phyloP scores from a whole-genome alignment of 177 flowering plant genomes.

The Vitis hybrid region DNA sequence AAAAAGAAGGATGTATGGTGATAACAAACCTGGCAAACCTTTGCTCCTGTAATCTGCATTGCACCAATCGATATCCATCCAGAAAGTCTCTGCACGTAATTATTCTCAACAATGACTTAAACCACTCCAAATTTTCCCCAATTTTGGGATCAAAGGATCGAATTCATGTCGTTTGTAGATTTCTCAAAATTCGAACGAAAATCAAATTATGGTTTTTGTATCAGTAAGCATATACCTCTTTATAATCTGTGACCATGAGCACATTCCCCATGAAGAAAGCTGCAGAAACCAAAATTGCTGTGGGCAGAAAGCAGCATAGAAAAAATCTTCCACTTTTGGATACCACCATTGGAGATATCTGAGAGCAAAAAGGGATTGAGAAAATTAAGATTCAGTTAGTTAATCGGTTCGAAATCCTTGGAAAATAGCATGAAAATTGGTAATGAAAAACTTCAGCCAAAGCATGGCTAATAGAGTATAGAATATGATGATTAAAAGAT shows the following conservation, averaged over 20 bases:
- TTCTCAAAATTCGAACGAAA: too few species aligned
- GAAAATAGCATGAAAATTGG: too few species aligned
- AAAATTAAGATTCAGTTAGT: too few species aligned
- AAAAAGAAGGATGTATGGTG: too few species aligned
- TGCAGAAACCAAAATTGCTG: slow-evolving; percentile 7
- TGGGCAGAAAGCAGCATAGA: slow-evolving; percentile 5
- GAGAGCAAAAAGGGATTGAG: slow-evolving; percentile 2
- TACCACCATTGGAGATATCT: slow-evolving; percentile 6
- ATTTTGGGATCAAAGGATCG: too few species aligned
- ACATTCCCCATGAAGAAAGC: slow-evolving; percentile 21
- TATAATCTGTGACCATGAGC: slow-evolving; percentile 13
- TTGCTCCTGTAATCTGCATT: slow-evolving; percentile 12
- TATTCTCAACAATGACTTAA: neutral
- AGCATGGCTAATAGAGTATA: too few species aligned
- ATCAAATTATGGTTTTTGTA: too few species aligned
- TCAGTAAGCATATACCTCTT: slow-evolving; percentile 6
- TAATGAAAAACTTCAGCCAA: too few species aligned
- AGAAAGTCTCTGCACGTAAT: slow-evolving; percentile 32
- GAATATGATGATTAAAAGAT: too few species aligned
- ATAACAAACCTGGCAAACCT: slow-evolving; percentile 43
- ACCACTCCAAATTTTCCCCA: too few species aligned
- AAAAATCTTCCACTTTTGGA: neutral
- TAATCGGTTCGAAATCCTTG: too few species aligned
- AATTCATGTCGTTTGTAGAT: too few species aligned
- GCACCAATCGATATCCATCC: slow-evolving; percentile 26